Percentiles rank a stretch among this genome's conserved stretches.
phyloP scores from a whole-genome alignment of 2,329 filamentous ascomycete genomes.

The Aspergillus aculeatus region DNA sequence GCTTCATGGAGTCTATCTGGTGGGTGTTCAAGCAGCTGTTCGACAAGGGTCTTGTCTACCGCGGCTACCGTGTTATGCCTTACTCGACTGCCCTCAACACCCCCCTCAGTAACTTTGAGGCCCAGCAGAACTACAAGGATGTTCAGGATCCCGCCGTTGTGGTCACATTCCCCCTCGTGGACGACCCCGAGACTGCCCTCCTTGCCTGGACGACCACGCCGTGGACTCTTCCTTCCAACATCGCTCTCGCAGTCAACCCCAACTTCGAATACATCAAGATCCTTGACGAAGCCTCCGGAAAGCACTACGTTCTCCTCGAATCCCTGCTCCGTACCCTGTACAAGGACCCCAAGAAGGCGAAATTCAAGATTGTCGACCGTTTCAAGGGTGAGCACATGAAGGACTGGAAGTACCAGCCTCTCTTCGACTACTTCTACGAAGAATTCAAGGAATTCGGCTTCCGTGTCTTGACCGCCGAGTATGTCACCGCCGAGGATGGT shows the following conservation, averaged over 20 bases:
- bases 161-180: slow-evolving; percentile 78
- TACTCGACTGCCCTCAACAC: slow-evolving; percentile 90
- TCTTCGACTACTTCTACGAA: slow-evolving; percentile 87
- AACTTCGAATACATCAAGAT: slow-evolving; percentile 88
- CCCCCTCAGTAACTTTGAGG: slow-evolving; percentile 88
- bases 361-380: slow-evolving; percentile 78
- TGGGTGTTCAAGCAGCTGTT: slow-evolving; percentile 95
- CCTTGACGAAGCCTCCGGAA: slow-evolving; percentile 74
- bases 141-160: slow-evolving; percentile 88
- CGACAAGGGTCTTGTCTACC: slow-evolving; percentile 85
- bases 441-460: slow-evolving; percentile 85
- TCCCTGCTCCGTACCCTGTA: slow-evolving; percentile 78
- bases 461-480: slow-evolving; percentile 75
- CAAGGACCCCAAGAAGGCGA: slow-evolving; percentile 94
- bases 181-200: slow-evolving; percentile 71
- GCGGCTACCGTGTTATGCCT: slow-evolving; percentile 89
- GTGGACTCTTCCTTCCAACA: slow-evolving; percentile 80
- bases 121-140: slow-evolving; percentile 92
- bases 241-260: slow-evolving; percentile 73
- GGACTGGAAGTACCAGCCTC: slow-evolving; percentile 83
- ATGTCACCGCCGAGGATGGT: slow-evolving; percentile 87
- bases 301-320: slow-evolving; percentile 82
- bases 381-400: slow-evolving; percentile 80
- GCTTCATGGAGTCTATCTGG: slow-evolving; percentile 94
- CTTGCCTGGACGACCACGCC: slow-evolving; percentile 90